Base-by-base conservation (phyloP, 2,329 filamentous ascomycete genomes). In the Metarhizium guizhouense region DNA sequence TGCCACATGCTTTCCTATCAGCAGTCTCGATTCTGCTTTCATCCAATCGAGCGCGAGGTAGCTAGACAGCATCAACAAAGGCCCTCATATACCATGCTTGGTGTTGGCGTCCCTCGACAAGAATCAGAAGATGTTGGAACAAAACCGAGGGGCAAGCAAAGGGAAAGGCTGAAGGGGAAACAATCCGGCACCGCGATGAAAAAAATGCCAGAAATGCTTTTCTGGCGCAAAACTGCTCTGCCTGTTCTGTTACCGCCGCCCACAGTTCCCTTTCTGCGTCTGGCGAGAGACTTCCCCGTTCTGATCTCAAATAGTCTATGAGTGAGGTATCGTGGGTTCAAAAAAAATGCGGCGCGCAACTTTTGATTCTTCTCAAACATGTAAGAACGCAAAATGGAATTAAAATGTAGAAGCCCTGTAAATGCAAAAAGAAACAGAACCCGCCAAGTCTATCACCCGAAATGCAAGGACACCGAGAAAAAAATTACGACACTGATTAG, bases 391-490 rank as follows among this genome's bases (percentile, higher is more conserved):
- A 54, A 51, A 34, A 48, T 45, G 34, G 54, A 58, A 50, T 45
- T 48, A 11, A 48, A 14, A 29, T 29, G 18, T 48, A 43, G 67
- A 74, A 72, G 68, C 74, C 38, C 72, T 72, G 69, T 72, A 76
- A 77, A 77, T 76, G 74, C 73, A 76, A 25, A 25, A 25, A 72
- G 67, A 68, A 68, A 65, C 62, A 68, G 64, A 70, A 34, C 72
- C 74, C 69, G 70, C 74, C 72, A 69, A 70, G 74, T 80, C 76
- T 79, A 80, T 79, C 70, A 71, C 69, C 72, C 67, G 66, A 74
- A 75, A 77, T 76, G 72, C 73, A 73, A 70, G 25, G 67, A 72
- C 68, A 69, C 68, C 67, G 61, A 68, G 64, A 63, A 62, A 58
- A 58, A 65, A 63, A 62, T 20, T n/a, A 48, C 13, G 13, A 30